A percentile compares a stretch with the other conserved stretches of the same genome.
Evolutionary conservation across 768 basidiomycete genomes (phyloP).

Genomic region (Leccinellum luteum): DNA sequence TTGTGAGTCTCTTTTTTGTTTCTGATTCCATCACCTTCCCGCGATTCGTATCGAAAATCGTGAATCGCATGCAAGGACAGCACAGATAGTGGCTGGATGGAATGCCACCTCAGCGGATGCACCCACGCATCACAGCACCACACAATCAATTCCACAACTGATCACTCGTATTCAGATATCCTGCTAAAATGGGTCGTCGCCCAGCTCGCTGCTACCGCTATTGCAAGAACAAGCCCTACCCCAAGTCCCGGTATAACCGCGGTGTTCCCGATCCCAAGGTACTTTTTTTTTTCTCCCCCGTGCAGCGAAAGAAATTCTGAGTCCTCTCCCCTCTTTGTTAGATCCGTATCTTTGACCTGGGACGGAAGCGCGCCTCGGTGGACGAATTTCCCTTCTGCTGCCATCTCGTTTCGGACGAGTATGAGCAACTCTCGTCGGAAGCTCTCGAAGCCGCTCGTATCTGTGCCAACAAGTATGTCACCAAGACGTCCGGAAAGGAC

Average conservation of each 20-base stretch:
- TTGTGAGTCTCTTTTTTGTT: not conserved
- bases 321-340: constrained; percentile 27
- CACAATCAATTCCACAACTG: constrained; percentile 4
- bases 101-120: not conserved
- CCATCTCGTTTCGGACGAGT: constrained; percentile 97
- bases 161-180: constrained; percentile 11
- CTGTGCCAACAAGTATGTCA: constrained; percentile 99
- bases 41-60: not conserved
- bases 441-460: constrained; percentile 98
- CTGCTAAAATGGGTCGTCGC: constrained; percentile 81
- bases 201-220: constrained; percentile 98
- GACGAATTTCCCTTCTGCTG: constrained; percentile 98
- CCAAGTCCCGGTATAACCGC: constrained; percentile 94
- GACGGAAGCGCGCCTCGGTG: constrained; percentile 92
- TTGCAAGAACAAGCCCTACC: constrained; percentile 99
- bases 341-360: constrained; percentile 97
- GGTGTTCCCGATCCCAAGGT: constrained; percentile 97
- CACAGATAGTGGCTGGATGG: not conserved
- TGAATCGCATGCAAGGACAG: not conserved
- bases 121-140: not conserved
- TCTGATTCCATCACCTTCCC: not conserved
- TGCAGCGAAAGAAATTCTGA: not conserved
- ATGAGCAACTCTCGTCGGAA: constrained; percentile 94
- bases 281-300: not conserved
- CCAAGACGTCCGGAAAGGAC: constrained; percentile 97